These are phyloP conservation scores for Diplodia scrobiculata DNA, from an alignment of 2,329 filamentous ascomycete species.

Conservation along the genomic window DNA sequence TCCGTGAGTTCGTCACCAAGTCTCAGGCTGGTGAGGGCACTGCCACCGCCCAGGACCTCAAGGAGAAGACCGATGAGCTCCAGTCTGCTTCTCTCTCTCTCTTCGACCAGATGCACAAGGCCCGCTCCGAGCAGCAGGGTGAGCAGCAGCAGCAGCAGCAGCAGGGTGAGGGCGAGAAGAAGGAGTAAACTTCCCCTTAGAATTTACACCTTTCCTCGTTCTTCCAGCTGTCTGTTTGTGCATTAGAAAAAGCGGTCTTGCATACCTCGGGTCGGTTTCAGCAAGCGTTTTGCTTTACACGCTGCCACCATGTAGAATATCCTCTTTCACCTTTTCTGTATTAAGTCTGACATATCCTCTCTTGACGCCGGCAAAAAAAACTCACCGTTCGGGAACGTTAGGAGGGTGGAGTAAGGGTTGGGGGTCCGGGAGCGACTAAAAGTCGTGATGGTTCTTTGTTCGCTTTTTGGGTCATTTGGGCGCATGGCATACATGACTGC, in stretches of 20 bases:
- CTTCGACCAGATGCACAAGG: constrained; percentile 99
- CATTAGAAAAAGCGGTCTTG: constrained; percentile 30
- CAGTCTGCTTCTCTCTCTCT: constrained; percentile 93
- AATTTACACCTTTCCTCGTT: constrained; percentile 7
- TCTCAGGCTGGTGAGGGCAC: constrained; percentile 88
- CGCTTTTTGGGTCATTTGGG: constrained; percentile 19
- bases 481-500: constrained; percentile 4
- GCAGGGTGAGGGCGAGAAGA: constrained; percentile 30
- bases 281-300: constrained; percentile 19
- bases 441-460: constrained; percentile 26
- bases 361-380: constrained; percentile 23
- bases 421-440: constrained; percentile 19
- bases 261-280: constrained; percentile 24
- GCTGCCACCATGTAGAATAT: constrained; percentile 29
- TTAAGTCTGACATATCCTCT: constrained; percentile 26
- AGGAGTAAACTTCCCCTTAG: constrained; percentile 17
- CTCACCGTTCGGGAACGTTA: constrained; percentile 23
- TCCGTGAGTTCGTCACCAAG: constrained; percentile 90
- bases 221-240: constrained; percentile 7
- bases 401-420: constrained; percentile 24
- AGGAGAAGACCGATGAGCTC: constrained; percentile 98
- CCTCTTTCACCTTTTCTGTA: constrained; percentile 23
- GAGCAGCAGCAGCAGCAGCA: constrained; percentile 39
- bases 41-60: constrained; percentile 87
- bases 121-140: constrained; percentile 63